Base-by-base conservation (phyloP, 2,329 filamentous ascomycete genomes). In the Xylaria sp. region DNA sequence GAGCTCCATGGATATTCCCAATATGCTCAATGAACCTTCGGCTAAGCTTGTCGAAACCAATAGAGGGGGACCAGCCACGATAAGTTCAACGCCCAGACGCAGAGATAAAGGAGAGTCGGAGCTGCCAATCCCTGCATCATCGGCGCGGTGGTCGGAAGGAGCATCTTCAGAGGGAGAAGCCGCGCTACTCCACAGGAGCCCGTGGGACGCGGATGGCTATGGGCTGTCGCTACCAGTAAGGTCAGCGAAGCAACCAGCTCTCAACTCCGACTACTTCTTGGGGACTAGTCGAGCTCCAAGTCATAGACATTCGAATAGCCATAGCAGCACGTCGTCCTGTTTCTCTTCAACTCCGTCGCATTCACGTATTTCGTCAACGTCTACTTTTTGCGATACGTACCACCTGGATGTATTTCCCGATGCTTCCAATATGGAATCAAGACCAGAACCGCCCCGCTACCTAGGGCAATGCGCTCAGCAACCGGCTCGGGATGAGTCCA, bases 331-430 rank as follows among this genome's bases (percentile, higher is more conserved):
- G 15, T 83, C 83, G 2, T 83, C 80, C 1, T 81, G 80, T 17
- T 81, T 82, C 2, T 80, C 82, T 2, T 78, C 76, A 0, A 76
- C 76, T 45, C 83, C 82, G 1, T 73, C 78, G 0, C 83, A 86
- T 68, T 86, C 84, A 2, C 78, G 83, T 38, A 78, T 84, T 52
- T 85, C 84, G 1, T 86, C 84, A 0, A 76, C 81, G 45, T 85
- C 84, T 1, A 85, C 83, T 0, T 76, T 82, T 21, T 79, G 80
- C 53, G 79, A 79, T 9, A 72, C 76, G 7, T 76, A 78, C 59
- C 71, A 74, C 12, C 69, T 77, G 42, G 72, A 71, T 14, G 68
- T 74, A 9, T 65, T 76, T 19, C 72, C 75, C 21, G 79, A 83
- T 46, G 72, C 78, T 40, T 75, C 77, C 4, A 69, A 73, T 3